Conservation (phyloP, 495 filamentous ascomycete species). For the Aspergillus wentii region DNA sequence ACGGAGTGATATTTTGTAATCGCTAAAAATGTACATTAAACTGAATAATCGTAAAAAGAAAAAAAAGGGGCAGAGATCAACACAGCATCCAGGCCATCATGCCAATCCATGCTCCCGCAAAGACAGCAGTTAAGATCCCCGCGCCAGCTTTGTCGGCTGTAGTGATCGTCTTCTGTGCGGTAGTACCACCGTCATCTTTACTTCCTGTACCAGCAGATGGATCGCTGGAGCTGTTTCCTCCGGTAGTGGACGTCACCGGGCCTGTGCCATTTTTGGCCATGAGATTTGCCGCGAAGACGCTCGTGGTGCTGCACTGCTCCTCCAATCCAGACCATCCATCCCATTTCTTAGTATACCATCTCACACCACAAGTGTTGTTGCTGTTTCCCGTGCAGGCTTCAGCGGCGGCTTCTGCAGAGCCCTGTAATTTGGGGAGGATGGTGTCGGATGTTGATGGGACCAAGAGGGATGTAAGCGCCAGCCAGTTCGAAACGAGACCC, state of each 20-base stretch:
- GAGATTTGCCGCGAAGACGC: slow-evolving; percentile 3
- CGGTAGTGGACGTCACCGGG: slow-evolving; percentile 11
- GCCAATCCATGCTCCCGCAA: slow-evolving; percentile 43
- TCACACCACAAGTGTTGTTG: slow-evolving; percentile 68
- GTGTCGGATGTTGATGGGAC: slow-evolving; percentile 52
- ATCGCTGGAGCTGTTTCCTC: slow-evolving; percentile 15
- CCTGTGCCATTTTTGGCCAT: neutral
- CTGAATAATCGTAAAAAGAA: neutral
- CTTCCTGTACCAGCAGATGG: slow-evolving; percentile 6
- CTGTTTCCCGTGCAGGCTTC: slow-evolving; percentile 56
- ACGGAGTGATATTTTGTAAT: too few species aligned
- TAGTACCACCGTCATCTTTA: neutral
- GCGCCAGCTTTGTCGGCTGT: slow-evolving; percentile 54
- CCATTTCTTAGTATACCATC: slow-evolving; percentile 59
- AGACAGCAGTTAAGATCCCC: slow-evolving; percentile 52
- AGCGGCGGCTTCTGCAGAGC: slow-evolving; percentile 65
- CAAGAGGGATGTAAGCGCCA: slow-evolving; percentile 66
- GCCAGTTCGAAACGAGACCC: slow-evolving; percentile 70
- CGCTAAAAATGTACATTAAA: too few species aligned
- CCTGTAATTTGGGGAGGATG: slow-evolving; percentile 61
- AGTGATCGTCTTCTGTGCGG: slow-evolving; percentile 26
- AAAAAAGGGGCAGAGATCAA: neutral
- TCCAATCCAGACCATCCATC: slow-evolving; percentile 52
- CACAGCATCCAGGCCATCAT: slow-evolving; percentile 24
- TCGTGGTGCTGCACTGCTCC: slow-evolving; percentile 13